Evolutionary conservation across 2,329 filamentous ascomycete species (phyloP), one percentile per base, ranked within the genome.

Genomic region (Karstenula rhodostoma): DNA sequence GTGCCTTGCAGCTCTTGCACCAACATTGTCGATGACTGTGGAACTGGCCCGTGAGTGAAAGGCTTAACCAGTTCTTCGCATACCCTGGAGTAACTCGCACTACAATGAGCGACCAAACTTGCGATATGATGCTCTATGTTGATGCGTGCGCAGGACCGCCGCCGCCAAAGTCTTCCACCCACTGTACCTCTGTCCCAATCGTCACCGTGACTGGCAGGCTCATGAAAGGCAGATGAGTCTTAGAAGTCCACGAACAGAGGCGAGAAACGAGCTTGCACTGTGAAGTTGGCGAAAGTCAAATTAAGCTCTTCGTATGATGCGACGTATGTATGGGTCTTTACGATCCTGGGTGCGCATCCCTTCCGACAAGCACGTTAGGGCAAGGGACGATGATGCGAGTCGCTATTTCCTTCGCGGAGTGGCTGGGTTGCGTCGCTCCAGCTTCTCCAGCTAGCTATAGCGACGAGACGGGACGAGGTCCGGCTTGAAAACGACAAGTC

Each of bases 261-360:
- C 7, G 1, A 40, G 3, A 6, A 17, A 8, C 37, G 17, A 40
- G 1, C 37, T n/a, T 6, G 9, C 10, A 40, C 1, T 17, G 15
- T n/a, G 13, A 7, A 40, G 1, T 7, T 23, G 4, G 3, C 6
- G 23, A 47, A 29, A 9, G 49, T 52, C 35, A 52, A 29, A 42
- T 15, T 42, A 52, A 52, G 49, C 49, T 52, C 35, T 42, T 52
- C 35, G 49, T 52, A 52, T 32, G 8, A 32, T 32, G 29, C 29
- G 12, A 9, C 29, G 12, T 6, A 32, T 42, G 17, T 52, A 40
- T 43, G 49, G 35, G 33, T 42, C 49, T 40, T 29, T 52, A 29
- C 23, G 32, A 42, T 25, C 35, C 33, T 27, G 29, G 6, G 33
- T n/a, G 33, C 49, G 49, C 33, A 42, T 52, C 49, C 35, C 27